Evolutionary conservation across 192 early-diverging fungal genomes (phyloP).

Genomic region (Umbelopsis sp.): DNA sequence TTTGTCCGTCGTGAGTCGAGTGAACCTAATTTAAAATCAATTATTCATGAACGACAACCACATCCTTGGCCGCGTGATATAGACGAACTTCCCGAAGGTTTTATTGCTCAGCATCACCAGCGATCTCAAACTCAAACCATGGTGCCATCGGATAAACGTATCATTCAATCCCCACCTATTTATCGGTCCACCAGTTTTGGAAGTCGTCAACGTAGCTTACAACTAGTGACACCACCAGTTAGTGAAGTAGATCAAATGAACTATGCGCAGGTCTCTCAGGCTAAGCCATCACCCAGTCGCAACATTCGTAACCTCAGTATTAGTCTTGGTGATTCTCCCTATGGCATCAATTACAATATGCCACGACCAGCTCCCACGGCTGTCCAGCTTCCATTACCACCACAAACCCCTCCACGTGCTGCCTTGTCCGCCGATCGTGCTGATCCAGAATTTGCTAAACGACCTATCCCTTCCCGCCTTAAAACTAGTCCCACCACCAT

Average conservation of each 20-base stretch:
- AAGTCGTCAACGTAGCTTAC: slow-evolving; percentile 25
- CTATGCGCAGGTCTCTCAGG: slow-evolving; percentile 3
- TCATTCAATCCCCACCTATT: slow-evolving; percentile 23
- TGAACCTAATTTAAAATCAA: neutral
- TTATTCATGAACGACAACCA: neutral
- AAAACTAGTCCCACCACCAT: neutral
- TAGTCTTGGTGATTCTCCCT: neutral
- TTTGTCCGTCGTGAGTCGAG: slow-evolving; percentile 24
- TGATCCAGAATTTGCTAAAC: slow-evolving; percentile 14
- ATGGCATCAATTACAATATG: neutral
- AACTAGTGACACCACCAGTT: slow-evolving; percentile 18
- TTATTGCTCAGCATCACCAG: slow-evolving; percentile 16
- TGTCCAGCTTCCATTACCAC: slow-evolving; percentile 2
- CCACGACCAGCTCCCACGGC: neutral
- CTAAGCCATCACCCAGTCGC: neutral
- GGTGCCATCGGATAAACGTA: neutral
- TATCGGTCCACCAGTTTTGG: slow-evolving; percentile 28
- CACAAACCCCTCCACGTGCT: slow-evolving; percentile 12
- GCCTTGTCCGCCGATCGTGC: neutral
- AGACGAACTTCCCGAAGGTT: neutral
- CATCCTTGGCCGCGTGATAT: slow-evolving; percentile 16
- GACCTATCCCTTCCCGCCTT: slow-evolving; percentile 15
- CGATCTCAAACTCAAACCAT: slow-evolving; percentile 19
- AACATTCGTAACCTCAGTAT: slow-evolving; percentile 1
- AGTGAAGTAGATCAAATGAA: slow-evolving; percentile 27